Evolutionary conservation across 2,329 filamentous ascomycete genomes (phyloP).

Genomic region (Byssothecium circinans): DNA sequence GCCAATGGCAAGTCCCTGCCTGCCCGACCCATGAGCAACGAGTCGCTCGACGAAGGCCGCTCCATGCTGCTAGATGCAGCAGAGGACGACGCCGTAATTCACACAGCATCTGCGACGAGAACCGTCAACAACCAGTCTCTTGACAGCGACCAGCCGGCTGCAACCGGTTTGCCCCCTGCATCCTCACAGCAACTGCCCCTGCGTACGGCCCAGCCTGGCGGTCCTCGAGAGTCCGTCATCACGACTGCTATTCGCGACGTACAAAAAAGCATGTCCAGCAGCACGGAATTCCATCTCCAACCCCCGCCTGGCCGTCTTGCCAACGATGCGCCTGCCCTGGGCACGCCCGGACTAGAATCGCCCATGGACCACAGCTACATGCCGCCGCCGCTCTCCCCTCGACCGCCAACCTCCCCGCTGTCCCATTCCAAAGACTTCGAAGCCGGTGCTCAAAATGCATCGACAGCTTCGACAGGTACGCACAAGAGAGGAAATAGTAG

Average conservation of each 20-base stretch:
- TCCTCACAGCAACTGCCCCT: conserved; percentile 34
- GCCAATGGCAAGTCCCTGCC: conserved; percentile 74
- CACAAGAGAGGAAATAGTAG: conserved; percentile 64
- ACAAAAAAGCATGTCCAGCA: conserved; percentile 35
- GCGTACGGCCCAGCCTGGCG: conserved; percentile 29
- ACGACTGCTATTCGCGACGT: conserved; percentile 47
- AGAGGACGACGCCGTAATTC: conserved; percentile 49
- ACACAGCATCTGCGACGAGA: conserved; percentile 57
- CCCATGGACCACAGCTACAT: conserved; percentile 63
- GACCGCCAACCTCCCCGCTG: conserved; percentile 55
- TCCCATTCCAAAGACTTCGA: conserved; percentile 25
- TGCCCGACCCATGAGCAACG: conserved; percentile 65
- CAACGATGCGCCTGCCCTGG: conserved; percentile 15
- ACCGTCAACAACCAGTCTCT: conserved; percentile 50
- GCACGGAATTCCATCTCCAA: conserved; percentile 36
- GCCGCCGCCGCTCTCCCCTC: conserved; percentile 71
- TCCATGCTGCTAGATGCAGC: conserved; percentile 39
- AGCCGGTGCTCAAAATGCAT: conserved; percentile 18
- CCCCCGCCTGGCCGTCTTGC: conserved; percentile 36
- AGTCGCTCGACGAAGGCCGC: conserved; percentile 48
- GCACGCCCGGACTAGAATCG: conserved; percentile 43
- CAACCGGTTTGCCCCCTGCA: conserved; percentile 22
- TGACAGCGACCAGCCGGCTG: conserved; percentile 23
- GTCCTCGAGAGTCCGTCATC: conserved; percentile 43
- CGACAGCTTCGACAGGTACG: conserved; percentile 21